Evolutionary conservation across 768 basidiomycete species (phyloP).

Genomic region (Dioszegia hungarica): DNA sequence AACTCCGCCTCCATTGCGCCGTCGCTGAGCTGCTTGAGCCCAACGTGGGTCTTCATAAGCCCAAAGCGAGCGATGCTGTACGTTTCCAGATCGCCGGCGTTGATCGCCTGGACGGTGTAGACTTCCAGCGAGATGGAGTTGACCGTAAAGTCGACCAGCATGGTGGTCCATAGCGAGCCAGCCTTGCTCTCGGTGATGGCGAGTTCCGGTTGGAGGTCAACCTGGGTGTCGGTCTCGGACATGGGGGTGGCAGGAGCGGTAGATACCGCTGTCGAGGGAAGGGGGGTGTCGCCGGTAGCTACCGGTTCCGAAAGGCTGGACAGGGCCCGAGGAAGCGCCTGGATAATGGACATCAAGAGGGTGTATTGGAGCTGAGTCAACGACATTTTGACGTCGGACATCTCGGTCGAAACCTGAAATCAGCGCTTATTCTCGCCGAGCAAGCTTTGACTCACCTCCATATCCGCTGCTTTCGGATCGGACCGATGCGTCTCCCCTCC

Average conservation of each 20-base stretch:
- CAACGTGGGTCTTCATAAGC: slow-evolving; percentile 69
- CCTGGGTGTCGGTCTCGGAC: slow-evolving; percentile 13
- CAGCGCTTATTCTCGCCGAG: slow-evolving; percentile 1
- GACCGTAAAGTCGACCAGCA: slow-evolving; percentile 71
- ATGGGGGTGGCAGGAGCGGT: background rate
- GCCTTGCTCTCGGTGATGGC: slow-evolving; percentile 32
- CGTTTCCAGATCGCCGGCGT: slow-evolving; percentile 60
- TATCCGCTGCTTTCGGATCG: slow-evolving; percentile 62
- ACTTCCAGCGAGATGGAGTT: slow-evolving; percentile 74
- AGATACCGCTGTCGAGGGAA: slow-evolving; percentile 13
- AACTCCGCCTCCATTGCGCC: slow-evolving; percentile 83
- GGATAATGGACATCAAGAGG: slow-evolving; percentile 45
- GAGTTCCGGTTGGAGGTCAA: slow-evolving; percentile 51
- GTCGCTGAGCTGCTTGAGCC: slow-evolving; percentile 74
- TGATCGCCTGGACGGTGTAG: slow-evolving; percentile 65
- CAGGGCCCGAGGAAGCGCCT: slow-evolving; percentile 57
- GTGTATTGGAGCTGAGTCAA: slow-evolving; percentile 35
- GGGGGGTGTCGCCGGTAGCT: slow-evolving; percentile 21
- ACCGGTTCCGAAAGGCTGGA: slow-evolving; percentile 47
- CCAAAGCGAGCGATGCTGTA: slow-evolving; percentile 82
- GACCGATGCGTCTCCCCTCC: slow-evolving; percentile 56
- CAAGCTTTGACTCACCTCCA: slow-evolving; percentile 56
- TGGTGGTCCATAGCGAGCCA: slow-evolving; percentile 56
- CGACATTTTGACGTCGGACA: slow-evolving; percentile 37
- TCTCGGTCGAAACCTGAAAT: slow-evolving; percentile 34